Evolutionary conservation across 1,284 basidiomycete species (phyloP).

Genomic region (Moesziomyces sp.): DNA sequence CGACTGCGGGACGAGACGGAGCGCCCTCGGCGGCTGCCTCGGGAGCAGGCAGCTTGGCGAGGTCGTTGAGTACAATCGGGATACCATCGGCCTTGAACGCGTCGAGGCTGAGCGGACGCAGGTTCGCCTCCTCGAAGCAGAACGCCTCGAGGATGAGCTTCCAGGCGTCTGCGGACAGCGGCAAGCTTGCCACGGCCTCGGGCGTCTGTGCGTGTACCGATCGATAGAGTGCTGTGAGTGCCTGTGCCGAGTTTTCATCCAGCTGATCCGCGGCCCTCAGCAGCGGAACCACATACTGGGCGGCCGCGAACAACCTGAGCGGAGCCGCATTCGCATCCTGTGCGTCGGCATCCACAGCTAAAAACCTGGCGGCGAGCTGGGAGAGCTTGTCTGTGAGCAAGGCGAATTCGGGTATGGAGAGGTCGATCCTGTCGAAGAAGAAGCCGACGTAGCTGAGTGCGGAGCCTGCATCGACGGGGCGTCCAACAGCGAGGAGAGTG

Average conservation of each 20-base stretch:
- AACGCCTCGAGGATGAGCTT: constrained; percentile 41
- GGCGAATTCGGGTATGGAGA: constrained; percentile 7
- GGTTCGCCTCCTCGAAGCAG: constrained; percentile 43
- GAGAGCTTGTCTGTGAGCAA: constrained; percentile 12
- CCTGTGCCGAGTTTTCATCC: constrained; percentile 38
- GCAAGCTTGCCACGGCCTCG: constrained; percentile 18
- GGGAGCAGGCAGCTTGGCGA: constrained; percentile 23
- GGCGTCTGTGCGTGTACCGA: constrained; percentile 18
- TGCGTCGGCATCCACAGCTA: constrained; percentile 17
- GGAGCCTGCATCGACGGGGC: constrained; percentile 40
- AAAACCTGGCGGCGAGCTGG: constrained; percentile 19
- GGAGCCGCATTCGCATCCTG: constrained; percentile 4
- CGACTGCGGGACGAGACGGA: constrained; percentile 7
- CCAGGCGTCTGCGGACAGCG: constrained; percentile 36
- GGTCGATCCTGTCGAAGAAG: constrained; percentile 21
- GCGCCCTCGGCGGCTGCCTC: constrained; percentile 5
- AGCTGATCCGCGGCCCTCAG: constrained; percentile 33
- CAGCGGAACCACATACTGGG: constrained; percentile 40
- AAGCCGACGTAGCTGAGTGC: constrained; percentile 31
- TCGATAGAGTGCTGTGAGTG: constrained; percentile 36
- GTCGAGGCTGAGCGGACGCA: constrained; percentile 37
- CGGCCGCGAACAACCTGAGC: constrained; percentile 34
- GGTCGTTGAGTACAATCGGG: constrained; percentile 28
- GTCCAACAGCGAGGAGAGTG: constrained; percentile 17
- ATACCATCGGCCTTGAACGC: constrained; percentile 43